phyloP scores from a whole-genome alignment of 345 rosid species.

The Eutrema yunnanense region DNA sequence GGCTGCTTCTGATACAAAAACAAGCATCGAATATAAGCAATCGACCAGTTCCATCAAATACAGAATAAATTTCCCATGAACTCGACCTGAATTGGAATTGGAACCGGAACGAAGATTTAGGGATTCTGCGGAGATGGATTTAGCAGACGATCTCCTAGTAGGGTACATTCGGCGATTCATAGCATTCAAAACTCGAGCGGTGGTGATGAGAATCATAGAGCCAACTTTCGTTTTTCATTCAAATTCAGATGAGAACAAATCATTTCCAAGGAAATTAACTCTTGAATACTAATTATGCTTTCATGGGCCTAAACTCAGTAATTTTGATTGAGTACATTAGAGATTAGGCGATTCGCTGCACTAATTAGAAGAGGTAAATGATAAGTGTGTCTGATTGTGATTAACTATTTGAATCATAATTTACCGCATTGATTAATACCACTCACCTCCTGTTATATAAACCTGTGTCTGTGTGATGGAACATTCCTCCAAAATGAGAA shows the following conservation, averaged over 20 bases:
- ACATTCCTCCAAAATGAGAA: not conserved
- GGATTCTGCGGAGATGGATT: not conserved
- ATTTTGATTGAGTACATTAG: too few species aligned
- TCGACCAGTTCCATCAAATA: not conserved
- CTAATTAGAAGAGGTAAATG: too few species aligned
- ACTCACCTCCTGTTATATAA: too few species aligned
- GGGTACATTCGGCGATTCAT: conserved; percentile 15
- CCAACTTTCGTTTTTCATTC: not conserved
- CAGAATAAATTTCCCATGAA: not conserved
- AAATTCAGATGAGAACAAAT: not conserved
- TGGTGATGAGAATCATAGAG: conserved; percentile 6
- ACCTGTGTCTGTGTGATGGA: too few species aligned
- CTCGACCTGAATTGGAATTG: not conserved
- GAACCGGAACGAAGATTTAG: not conserved
- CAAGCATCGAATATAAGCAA: not conserved
- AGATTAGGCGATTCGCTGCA: too few species aligned
- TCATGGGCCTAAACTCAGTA: too few species aligned
- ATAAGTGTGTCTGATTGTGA: too few species aligned
- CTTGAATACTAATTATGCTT: too few species aligned
- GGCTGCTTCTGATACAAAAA: conserved; percentile 21
- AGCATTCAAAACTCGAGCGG: not conserved
- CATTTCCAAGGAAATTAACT: too few species aligned
- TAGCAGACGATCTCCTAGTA: not conserved
- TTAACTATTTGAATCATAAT: too few species aligned
- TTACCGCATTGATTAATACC: too few species aligned